Conservation (phyloP, 2,329 filamentous ascomycete species). For the Daldinia sp. region DNA sequence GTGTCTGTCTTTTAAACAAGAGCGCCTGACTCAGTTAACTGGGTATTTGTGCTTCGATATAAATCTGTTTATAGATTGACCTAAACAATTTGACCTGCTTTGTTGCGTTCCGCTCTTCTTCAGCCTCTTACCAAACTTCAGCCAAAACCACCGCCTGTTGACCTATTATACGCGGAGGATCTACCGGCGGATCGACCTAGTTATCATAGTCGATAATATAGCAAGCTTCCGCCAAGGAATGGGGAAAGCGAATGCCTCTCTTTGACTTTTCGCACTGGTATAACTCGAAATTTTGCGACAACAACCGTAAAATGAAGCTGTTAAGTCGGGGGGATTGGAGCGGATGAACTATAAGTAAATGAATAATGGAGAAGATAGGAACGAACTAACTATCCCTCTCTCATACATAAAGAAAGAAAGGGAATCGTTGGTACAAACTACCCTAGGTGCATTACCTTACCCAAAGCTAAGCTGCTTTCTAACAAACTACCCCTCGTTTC, state of each 20-base stretch:
- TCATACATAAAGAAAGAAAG: conserved; percentile 33
- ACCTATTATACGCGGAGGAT: conserved; percentile 30
- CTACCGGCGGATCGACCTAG: conserved; percentile 13
- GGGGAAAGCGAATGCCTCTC: conserved; percentile 15
- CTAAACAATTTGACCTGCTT: background rate
- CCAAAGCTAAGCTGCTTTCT: conserved; percentile 10
- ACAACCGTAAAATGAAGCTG: conserved; percentile 2
- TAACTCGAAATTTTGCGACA: background rate
- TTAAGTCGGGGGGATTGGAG: background rate
- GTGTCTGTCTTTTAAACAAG: background rate
- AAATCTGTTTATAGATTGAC: background rate
- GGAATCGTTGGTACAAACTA: conserved; percentile 19
- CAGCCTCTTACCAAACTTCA: conserved; percentile 14
- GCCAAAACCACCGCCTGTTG: conserved; percentile 6
- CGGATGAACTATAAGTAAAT: conserved; percentile 19
- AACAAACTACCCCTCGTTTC: conserved; percentile 36
- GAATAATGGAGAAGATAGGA: conserved; percentile 28
- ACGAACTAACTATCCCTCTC: conserved; percentile 9
- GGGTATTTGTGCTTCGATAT: background rate
- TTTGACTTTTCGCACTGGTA: conserved; percentile 13
- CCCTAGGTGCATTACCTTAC: conserved; percentile 15
- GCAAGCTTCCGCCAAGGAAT: conserved; percentile 1
- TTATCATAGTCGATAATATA: conserved; percentile 31
- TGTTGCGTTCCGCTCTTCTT: background rate
- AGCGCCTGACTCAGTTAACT: background rate